Evolutionary conservation across 805 yeast species (phyloP).

Genomic region (Torulaspora delbrueckii): DNA sequence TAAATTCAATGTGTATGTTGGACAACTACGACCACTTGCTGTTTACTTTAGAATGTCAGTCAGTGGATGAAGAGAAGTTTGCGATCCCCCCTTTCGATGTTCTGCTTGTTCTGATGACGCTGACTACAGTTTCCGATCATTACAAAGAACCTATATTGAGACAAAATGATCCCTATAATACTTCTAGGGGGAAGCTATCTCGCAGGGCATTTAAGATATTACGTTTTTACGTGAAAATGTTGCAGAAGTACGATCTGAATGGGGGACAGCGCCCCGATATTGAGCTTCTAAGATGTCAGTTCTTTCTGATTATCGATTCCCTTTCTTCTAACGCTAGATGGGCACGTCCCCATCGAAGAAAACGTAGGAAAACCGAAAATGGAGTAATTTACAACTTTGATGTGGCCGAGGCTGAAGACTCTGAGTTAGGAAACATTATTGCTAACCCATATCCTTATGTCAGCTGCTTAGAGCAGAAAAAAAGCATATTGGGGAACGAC

Average conservation of each 20-base stretch:
- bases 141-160: conserved; percentile 26
- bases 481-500: conserved; percentile 19
- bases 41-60: conserved; percentile 33
- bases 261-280: conserved; percentile 17
- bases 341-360: conserved; percentile 5
- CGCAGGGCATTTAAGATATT: conserved; percentile 36
- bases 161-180: conserved; percentile 26
- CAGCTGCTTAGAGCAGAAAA: conserved; percentile 20
- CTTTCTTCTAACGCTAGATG: conserved; percentile 11
- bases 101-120: conserved; percentile 35
- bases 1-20: conserved; percentile 30
- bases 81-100: conserved; percentile 36
- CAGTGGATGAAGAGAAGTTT: conserved; percentile 6
- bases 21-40: conserved; percentile 38
- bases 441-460: conserved; percentile 24
- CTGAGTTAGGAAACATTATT: background rate
- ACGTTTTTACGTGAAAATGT: conserved; percentile 16
- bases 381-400: conserved; percentile 6
- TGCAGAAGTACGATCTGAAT: conserved; percentile 18
- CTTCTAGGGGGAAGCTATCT: conserved; percentile 30
- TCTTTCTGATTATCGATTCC: conserved; percentile 24
- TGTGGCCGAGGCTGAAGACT: conserved; percentile 1
- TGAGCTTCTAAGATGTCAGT: conserved; percentile 31
- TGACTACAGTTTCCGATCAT: conserved; percentile 35
- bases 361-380: conserved; percentile 15